Evolutionary conservation across 1,139 yeast genomes (phyloP).

Genomic region (Trichomonascaceae sp.): DNA sequence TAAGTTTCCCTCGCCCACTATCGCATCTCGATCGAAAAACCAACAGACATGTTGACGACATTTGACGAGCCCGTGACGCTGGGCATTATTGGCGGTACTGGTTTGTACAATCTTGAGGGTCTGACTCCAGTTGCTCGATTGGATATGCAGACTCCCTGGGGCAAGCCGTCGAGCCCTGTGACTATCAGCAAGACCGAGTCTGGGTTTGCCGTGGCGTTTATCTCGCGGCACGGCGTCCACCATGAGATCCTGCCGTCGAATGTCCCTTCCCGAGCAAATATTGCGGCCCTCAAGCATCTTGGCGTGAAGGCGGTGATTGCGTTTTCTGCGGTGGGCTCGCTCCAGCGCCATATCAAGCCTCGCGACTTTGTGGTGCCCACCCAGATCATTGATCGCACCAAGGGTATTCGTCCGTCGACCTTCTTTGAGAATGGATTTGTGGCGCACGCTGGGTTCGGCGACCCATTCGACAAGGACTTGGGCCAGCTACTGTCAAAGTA

Average conservation of each 20-base stretch:
- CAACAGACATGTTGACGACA: neutral
- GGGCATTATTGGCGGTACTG: slow-evolving; percentile 96
- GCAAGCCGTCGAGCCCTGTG: slow-evolving; percentile 86
- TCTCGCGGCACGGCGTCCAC: slow-evolving; percentile 87
- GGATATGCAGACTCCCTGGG: slow-evolving; percentile 89
- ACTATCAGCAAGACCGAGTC: slow-evolving; percentile 63
- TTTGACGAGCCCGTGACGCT: slow-evolving; percentile 46
- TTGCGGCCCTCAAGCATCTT: slow-evolving; percentile 80
- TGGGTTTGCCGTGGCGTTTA: slow-evolving; percentile 84
- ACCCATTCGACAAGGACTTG: slow-evolving; percentile 76
- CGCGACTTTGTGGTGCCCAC: slow-evolving; percentile 92
- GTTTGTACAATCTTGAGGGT: slow-evolving; percentile 78
- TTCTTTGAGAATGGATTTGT: slow-evolving; percentile 89
- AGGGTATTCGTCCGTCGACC: slow-evolving; percentile 83
- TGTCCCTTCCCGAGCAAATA: slow-evolving; percentile 88
- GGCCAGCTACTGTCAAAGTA: slow-evolving; percentile 50
- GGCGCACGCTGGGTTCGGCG: slow-evolving; percentile 95
- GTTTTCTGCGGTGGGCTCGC: slow-evolving; percentile 92
- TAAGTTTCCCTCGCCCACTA: neutral
- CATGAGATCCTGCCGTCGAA: slow-evolving; percentile 85
- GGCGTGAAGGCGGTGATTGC: slow-evolving; percentile 87
- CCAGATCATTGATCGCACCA: slow-evolving; percentile 92
- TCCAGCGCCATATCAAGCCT: slow-evolving; percentile 79
- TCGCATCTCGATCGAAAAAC: neutral
- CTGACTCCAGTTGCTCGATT: slow-evolving; percentile 76